Evolutionary conservation across 768 basidiomycete genomes (phyloP), one percentile per base, ranked within the genome.

Genomic region (Tulasnella sp.): DNA sequence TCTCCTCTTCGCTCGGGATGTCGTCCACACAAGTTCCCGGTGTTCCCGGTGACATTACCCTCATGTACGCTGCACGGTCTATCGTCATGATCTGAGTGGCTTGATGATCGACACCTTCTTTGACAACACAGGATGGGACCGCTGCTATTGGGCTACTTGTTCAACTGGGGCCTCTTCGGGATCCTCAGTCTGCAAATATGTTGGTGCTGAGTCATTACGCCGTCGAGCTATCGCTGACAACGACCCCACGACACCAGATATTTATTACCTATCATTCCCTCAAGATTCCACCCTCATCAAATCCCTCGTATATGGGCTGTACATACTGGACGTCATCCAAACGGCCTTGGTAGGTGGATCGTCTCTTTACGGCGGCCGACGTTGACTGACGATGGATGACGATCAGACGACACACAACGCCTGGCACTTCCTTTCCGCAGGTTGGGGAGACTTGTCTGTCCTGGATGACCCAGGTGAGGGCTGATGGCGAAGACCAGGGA

Each of bases 191-290:
- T 59, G 6, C 59, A 59, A 32, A 48, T 45, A 15, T 59, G 57
- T 59, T 27, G 25, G 45, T n/a, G 32, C 19, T 21, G 14, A 1
- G 14, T 32, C 21, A 7, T 54, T 49, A 11, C 49, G 15, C 17
- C 11, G 27, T 35, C 54, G 8, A 15, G 19, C 45, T 25, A 9
- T 36, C 23, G 6, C 23, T 39, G 4, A 17, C 32, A 25, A 57
- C 17, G 42, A 19, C 32, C 31, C 4, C 9, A 19, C 23, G 7
- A 23, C 40, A 15, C 37, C n/a, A 59, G 59, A 59, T 43, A 57
- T 59, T 25, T 59, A 59, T 35, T 59, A 59, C 58, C 32, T 59
- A 4, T 41, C 58, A 6, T 59, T 59, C 59, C 59, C 59, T 7
- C 36, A n/a, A 29, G 59, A 59, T 27, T 19, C 6, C 34, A n/a